Base-by-base conservation (phyloP, 116 monocot genomes). In the Papilionanthe hybrid region DNA sequence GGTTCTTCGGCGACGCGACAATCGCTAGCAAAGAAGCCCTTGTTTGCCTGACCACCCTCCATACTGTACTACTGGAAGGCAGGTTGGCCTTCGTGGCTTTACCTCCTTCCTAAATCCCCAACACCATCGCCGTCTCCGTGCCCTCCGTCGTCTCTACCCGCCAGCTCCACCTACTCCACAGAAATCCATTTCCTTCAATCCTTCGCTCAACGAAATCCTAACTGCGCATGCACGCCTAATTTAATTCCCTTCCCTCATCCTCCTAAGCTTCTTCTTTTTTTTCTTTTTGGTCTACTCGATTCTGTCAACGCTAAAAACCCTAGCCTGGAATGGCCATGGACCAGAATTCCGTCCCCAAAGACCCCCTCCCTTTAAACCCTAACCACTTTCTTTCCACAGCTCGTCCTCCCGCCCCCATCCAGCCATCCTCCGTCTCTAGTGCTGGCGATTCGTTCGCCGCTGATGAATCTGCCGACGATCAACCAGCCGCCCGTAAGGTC, bases 271-370 rank as follows among this genome's bases (percentile, higher is more conserved):
- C 2, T 49, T 10, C 2, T 49, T 37, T 45, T 45, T 45, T 4
- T 15, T 56, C 15, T 63, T 25, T 23, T 63, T 25, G 5, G 53
- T 25, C 43, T 43, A 42, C 44, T 20, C 73, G 42, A 44, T 42
- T 22, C 2, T 12, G 15, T 43, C 43, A 22, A 43, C 41, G 6
- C 73, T 44, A 28, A 17, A 72, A 73, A 73, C 73, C 42, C 73
- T 73, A 73, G 73, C 42, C 8, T 43, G 3, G 43, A 73, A 84
- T 85, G 85, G 85, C 85, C 42, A 27, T 78, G 68, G 85, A 79
- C 50, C 78, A 72, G 30, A 82, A 76, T 67, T 76, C 63, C 58
- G 41, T 43, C 18, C 17, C 78, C 72, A 56, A 17, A 20, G 78
- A 78, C 42, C 41, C 53, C 11, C 43, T 50, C 78, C 68, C 29